Base-by-base conservation (phyloP, 1,284 basidiomycete species). In the Cutaneotrichosporon cutaneum region DNA sequence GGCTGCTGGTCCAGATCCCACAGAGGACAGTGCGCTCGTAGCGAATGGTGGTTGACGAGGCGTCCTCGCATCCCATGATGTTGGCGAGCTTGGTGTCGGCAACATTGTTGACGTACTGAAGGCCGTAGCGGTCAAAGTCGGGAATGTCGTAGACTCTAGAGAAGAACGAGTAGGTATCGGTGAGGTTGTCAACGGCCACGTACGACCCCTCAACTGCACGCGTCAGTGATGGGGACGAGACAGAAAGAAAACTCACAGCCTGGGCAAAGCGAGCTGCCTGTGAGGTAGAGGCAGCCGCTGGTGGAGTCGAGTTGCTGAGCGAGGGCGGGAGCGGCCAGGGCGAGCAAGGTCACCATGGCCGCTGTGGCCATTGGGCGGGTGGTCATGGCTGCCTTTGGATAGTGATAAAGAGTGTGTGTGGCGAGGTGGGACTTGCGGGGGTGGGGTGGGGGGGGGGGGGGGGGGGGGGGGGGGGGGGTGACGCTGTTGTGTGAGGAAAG, bases 21-120 rank as follows among this genome's bases (percentile, higher is more conserved):
- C 78, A 80, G 32, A 77, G 57, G 14, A 76, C 74, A 21, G 78
- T 78, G 54, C 73, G 62, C 63, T 75, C 70, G 56, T 69, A 80
- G 26, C 72, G 63, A 33, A 78, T 66, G 9, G 67, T 65, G 2
- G 70, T 72, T 9, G 54, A 56, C 11, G 8, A 18, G 0, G 62
- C 68, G 1, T 72, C 70, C 61, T 76, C 75, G 22, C 52, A 54
- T 2, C 33, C 65, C 58, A 74, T 63, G 61, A 76, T 70, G 39
- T 48, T 13, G 24, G 24, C 47, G 67, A 51, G 48, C 48, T 51
- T 51, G 0, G 67, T 72, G 11, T 47, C 54, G 2, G 59, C 67
- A 0, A 73, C 71, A 61, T 75, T 30, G 26, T 51, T 21, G 52
- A 82, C 74, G 69, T 82, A 82, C 69, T 36, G 35, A 45, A 56